These are phyloP conservation scores for Aspergillus brasiliensis DNA, from an alignment of 2,329 filamentous ascomycete species.

Conservation along the genomic window DNA sequence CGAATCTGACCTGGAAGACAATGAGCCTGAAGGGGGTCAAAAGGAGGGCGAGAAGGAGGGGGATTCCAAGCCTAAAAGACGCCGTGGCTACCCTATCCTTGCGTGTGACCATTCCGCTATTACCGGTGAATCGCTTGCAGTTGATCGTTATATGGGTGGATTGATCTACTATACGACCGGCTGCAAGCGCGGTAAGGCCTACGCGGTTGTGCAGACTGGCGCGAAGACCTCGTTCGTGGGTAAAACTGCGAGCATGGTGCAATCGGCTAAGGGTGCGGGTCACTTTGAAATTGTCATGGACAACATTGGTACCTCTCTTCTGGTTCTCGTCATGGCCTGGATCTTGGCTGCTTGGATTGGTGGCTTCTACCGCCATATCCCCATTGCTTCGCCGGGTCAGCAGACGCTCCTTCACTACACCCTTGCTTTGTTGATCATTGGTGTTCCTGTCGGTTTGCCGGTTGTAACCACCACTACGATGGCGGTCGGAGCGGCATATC, in stretches of 20 bases:
- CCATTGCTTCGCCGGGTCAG: slow-evolving; percentile 57
- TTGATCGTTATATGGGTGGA: slow-evolving; percentile 69
- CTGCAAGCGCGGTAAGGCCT: slow-evolving; percentile 78
- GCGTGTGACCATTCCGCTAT: slow-evolving; percentile 79
- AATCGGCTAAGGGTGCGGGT: slow-evolving; percentile 73
- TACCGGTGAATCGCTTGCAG: slow-evolving; percentile 76
- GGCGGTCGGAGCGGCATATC: slow-evolving; percentile 74
- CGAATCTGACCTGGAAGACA: slow-evolving; percentile 58
- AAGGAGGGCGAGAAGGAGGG: slow-evolving; percentile 15
- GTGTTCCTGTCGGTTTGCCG: slow-evolving; percentile 78
- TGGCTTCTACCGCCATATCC: slow-evolving; percentile 72
- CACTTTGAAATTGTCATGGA: slow-evolving; percentile 84
- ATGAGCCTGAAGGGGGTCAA: slow-evolving; percentile 41
- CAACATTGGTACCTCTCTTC: slow-evolving; percentile 71
- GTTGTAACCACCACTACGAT: slow-evolving; percentile 78
- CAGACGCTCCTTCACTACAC: slow-evolving; percentile 69
- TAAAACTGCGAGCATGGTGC: slow-evolving; percentile 71
- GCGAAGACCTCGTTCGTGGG: slow-evolving; percentile 76
- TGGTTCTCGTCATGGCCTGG: slow-evolving; percentile 76
- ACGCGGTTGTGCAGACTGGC: slow-evolving; percentile 66
- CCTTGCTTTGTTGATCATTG: slow-evolving; percentile 71
- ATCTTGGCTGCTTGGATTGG: slow-evolving; percentile 76
- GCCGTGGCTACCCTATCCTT: slow-evolving; percentile 65
- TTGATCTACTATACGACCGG: slow-evolving; percentile 76
- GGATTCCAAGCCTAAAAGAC: slow-evolving; percentile 17